These are phyloP conservation scores for Alternaria tenuissima DNA, from an alignment of 2,329 filamentous ascomycete genomes.

Conservation along the genomic window DNA sequence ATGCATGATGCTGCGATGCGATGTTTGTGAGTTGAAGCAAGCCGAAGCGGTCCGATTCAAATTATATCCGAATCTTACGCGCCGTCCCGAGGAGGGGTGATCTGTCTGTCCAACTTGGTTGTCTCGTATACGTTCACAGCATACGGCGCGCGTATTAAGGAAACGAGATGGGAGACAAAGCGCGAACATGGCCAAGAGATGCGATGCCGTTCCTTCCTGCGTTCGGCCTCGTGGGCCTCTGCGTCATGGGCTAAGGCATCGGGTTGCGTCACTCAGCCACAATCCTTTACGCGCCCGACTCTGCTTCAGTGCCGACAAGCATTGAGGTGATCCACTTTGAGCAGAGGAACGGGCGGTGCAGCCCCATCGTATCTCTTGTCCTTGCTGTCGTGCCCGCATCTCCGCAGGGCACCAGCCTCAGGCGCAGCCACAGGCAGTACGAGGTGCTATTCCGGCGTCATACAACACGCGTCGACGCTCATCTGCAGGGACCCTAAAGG, in stretches of 20 bases:
- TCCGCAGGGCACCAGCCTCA: slow-evolving; percentile 33
- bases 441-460: slow-evolving; percentile 33
- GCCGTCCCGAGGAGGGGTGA: neutral
- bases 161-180: slow-evolving; percentile 2
- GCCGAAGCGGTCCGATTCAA: neutral
- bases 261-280: slow-evolving; percentile 35
- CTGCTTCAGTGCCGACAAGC: slow-evolving; percentile 28
- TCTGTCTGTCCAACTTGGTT: neutral
- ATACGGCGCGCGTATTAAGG: neutral
- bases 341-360: slow-evolving; percentile 22
- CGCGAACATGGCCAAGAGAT: slow-evolving; percentile 19
- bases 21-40: neutral
- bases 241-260: slow-evolving; percentile 24
- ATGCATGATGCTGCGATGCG: neutral
- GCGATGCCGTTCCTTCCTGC: slow-evolving; percentile 25
- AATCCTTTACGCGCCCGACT: slow-evolving; percentile 24
- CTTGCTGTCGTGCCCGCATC: slow-evolving; percentile 15
- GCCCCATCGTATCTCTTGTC: slow-evolving; percentile 17
- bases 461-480: slow-evolving; percentile 39
- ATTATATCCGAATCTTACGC: neutral
- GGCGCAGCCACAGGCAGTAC: slow-evolving; percentile 34
- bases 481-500: slow-evolving; percentile 10
- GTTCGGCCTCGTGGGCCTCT: slow-evolving; percentile 8
- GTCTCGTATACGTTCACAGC: neutral
- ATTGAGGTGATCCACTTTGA: slow-evolving; percentile 22